Evolutionary conservation across 2,329 filamentous ascomycete species (phyloP), one percentile per base, ranked within the genome.

Genomic region (Knufia petricola): DNA sequence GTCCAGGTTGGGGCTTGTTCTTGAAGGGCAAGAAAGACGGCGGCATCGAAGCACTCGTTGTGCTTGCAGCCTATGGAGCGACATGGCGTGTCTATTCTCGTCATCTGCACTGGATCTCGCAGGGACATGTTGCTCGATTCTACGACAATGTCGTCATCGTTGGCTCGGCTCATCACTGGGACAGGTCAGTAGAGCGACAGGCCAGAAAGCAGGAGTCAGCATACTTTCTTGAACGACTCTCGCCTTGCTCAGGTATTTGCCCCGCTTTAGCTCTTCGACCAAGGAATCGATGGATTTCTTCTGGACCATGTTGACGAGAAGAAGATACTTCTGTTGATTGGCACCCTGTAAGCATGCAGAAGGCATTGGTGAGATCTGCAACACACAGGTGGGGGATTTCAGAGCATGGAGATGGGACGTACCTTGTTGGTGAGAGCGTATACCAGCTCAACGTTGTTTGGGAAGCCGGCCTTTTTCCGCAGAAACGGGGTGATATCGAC

Each of bases 1-100:
- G 81, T 75, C 92, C 92, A 98, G 15, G 92, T 94, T 0, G 92
- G 92, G 0, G 87, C 90, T 69, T 98, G 92, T 63, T 96, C 88
- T 63, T 96, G 90, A 23, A 98, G 70, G 59, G 95, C 87, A 17
- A 98, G 74, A 63, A 95, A 98, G 1, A 87, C 94, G 2, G 80
- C 83, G 2, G 85, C 90, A 64, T 98, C 92, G 58, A 96, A 98
- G 63, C 92, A 98, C 62, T 94, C 87, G 21, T 92, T 85, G 64
- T 98, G 92, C 2, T 79, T 83, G 68, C 92, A 98, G 28, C 81
- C 69, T 2, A 80, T 75, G 3, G 86, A 86, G 28, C 92, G 82
- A 58, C 87, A 87, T 0, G 92, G 92, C 13, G 85, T 73, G 7
- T 76, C 75, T 30, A 98, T 84, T 51, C 89, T 78, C 64, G 88